These are phyloP conservation scores for Metschnikowia colocasiae DNA, from an alignment of 805 yeast species.

Conservation along the genomic window DNA sequence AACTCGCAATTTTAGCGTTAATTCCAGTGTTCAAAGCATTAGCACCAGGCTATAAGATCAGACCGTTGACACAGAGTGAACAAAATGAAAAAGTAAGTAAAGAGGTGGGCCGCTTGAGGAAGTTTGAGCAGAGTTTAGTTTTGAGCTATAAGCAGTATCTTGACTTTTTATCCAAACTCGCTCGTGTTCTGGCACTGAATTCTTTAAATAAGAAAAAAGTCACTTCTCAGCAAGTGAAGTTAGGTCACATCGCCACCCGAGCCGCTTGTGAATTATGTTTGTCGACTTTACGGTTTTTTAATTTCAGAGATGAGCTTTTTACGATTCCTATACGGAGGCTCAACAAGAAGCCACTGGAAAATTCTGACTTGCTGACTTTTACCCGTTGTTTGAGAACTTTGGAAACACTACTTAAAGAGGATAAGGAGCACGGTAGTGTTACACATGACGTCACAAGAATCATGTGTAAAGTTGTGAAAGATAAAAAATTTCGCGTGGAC, in stretches of 20 bases:
- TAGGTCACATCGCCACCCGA: constrained; percentile 59
- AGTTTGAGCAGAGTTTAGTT: constrained; percentile 76
- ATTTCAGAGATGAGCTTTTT: constrained; percentile 73
- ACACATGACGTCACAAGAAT: constrained; percentile 70
- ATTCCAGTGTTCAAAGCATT: constrained; percentile 81
- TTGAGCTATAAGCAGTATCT: constrained; percentile 66
- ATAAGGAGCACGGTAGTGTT: constrained; percentile 72
- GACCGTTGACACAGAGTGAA: constrained; percentile 79
- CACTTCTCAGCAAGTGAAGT: constrained; percentile 31
- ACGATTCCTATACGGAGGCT: constrained; percentile 64
- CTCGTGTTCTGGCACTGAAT: constrained; percentile 36
- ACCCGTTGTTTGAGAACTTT: constrained; percentile 58
- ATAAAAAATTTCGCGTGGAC: constrained; percentile 75
- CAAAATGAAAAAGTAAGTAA: constrained; percentile 75
- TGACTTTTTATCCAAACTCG: constrained; percentile 46
- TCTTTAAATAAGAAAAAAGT: constrained; percentile 33
- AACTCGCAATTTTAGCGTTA: constrained; percentile 71
- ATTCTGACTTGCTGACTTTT: constrained; percentile 47
- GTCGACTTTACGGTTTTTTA: constrained; percentile 69
- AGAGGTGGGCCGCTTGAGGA: constrained; percentile 75
- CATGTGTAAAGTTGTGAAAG: constrained; percentile 64
- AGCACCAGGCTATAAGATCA: constrained; percentile 82
- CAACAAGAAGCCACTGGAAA: constrained; percentile 54
- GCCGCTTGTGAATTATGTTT: constrained; percentile 75
- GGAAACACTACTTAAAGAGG: constrained; percentile 70